These are phyloP conservation scores for Lomentospora prolificans DNA, from an alignment of 2,329 filamentous ascomycete genomes.

Conservation along the genomic window DNA sequence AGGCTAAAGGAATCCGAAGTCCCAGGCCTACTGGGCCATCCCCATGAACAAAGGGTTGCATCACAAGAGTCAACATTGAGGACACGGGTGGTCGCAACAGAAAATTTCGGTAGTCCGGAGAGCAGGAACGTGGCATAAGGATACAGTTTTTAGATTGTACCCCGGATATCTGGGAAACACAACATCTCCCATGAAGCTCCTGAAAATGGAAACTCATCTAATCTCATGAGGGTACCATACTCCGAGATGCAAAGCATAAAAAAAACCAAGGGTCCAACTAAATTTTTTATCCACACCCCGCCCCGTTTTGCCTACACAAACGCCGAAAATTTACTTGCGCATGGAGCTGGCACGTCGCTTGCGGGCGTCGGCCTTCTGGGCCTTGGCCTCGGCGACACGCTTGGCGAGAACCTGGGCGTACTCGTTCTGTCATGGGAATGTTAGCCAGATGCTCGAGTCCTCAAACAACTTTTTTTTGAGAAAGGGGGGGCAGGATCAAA, in stretches of 20 bases:
- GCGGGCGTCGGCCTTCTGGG: conserved; percentile 83
- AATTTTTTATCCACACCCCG: not conserved
- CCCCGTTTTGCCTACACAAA: conserved; percentile 1
- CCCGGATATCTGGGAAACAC: not conserved
- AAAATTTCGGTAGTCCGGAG: not conserved
- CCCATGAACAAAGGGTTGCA: no score
- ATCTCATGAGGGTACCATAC: conserved; percentile 4
- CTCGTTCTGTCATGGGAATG: conserved; percentile 62
- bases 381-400: conserved; percentile 94
- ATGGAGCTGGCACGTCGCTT: conserved; percentile 96
- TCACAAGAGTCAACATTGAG: no score
- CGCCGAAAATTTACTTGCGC: conserved; percentile 56
- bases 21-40: no score
- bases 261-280: conserved; percentile 3
- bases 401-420: conserved; percentile 94
- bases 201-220: conserved; percentile 4
- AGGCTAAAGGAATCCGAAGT: no score
- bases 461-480: no score
- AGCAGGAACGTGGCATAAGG: not conserved
- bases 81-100: no score
- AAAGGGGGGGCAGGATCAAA: conserved; percentile 6
- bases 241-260: conserved; percentile 4
- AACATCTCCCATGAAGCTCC: not conserved
- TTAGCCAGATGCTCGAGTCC: no score
- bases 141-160: conserved; percentile 3